These are phyloP conservation scores for Colletotrichum aenigma DNA, from an alignment of 2,329 filamentous ascomycete species.

Conservation along the genomic window DNA sequence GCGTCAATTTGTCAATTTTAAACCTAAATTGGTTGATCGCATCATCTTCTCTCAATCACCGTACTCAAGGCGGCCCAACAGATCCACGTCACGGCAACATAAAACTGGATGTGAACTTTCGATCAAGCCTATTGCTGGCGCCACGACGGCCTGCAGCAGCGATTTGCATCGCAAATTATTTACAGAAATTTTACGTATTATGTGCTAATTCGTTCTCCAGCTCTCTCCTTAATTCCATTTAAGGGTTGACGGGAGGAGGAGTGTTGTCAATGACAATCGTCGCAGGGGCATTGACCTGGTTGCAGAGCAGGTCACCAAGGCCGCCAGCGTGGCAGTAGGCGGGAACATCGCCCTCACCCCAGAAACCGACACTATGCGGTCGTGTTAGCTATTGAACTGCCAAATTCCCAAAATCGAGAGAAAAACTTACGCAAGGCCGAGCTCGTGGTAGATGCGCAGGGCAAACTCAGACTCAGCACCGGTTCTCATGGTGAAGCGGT, in stretches of 20 bases:
- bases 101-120: neutral
- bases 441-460: slow-evolving; percentile 27
- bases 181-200: neutral
- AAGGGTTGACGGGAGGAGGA: neutral
- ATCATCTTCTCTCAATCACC: neutral
- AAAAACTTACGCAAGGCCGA: slow-evolving; percentile 24
- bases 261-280: slow-evolving; percentile 24
- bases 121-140: neutral
- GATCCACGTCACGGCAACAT: neutral
- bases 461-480: slow-evolving; percentile 21
- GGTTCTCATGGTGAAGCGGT: slow-evolving; percentile 28
- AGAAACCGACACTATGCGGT: slow-evolving; percentile 19
- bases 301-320: slow-evolving; percentile 22
- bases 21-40: neutral
- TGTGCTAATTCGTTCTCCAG: neutral
- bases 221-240: neutral
- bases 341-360: slow-evolving; percentile 21
- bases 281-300: slow-evolving; percentile 15
- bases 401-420: neutral
- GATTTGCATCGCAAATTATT: neutral
- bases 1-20: neutral
- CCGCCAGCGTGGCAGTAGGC: slow-evolving; percentile 26
- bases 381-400: neutral
- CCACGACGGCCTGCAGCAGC: neutral
- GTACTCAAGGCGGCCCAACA: neutral